Percentiles rank a stretch among this genome's conserved stretches.
Evolutionary conservation across 2,329 filamentous ascomycete species (phyloP).

Genomic region (Teratosphaeria viscida): DNA sequence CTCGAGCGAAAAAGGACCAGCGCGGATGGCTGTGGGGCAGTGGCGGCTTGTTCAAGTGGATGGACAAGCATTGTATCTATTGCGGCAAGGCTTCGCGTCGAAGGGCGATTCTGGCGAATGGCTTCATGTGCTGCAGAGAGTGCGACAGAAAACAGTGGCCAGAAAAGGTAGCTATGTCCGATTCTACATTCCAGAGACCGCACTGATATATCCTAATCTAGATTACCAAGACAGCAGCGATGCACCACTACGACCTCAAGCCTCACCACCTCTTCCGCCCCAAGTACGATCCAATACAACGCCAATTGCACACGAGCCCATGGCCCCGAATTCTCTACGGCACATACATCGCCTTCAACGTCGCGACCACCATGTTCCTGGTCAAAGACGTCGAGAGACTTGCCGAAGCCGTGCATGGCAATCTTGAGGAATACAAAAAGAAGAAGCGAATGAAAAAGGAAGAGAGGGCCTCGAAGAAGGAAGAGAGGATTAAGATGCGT

Average conservation of each 20-base stretch:
- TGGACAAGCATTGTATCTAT: slow-evolving; percentile 18
- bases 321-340: slow-evolving; percentile 16
- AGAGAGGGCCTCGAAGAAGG: slow-evolving; percentile 7
- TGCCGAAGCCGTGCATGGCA: slow-evolving; percentile 12
- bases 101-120: slow-evolving; percentile 20
- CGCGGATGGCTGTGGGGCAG: slow-evolving; percentile 1
- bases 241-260: slow-evolving; percentile 12
- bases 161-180: slow-evolving; percentile 7
- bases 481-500: slow-evolving; percentile 4
- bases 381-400: slow-evolving; percentile 14
- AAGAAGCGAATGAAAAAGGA: slow-evolving; percentile 5
- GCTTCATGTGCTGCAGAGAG: slow-evolving; percentile 17
- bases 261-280: slow-evolving; percentile 15
- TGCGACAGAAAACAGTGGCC: slow-evolving; percentile 22
- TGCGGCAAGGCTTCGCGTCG: slow-evolving; percentile 19
- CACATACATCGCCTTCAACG: slow-evolving; percentile 11
- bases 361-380: slow-evolving; percentile 20
- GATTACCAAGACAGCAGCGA: slow-evolving; percentile 21
- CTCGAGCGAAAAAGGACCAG: not conserved
- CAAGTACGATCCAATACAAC: not conserved
- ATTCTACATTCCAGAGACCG: not conserved
- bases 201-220: not conserved
- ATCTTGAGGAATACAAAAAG: slow-evolving; percentile 9
- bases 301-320: not conserved
- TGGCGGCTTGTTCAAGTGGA: slow-evolving; percentile 16